Conservation (phyloP, 306 rosid genomes). For the Sphenostylis stenocarpa region DNA sequence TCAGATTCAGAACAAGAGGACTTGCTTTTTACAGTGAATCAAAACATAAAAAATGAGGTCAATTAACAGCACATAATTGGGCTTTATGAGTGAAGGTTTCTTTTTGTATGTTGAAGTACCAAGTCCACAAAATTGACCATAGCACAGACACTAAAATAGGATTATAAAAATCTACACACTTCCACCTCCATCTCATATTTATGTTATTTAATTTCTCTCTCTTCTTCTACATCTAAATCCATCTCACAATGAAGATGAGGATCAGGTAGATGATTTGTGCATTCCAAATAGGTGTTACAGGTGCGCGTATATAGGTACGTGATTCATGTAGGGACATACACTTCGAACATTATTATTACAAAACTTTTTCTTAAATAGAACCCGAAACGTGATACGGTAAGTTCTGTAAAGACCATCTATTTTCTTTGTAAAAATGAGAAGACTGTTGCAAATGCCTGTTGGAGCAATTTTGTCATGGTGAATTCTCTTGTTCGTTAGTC, state of each 20-base stretch:
- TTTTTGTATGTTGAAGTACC: not conserved
- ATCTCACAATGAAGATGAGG: not conserved
- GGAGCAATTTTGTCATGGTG: conserved; percentile 17
- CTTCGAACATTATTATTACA: not conserved
- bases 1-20: conserved; percentile 25
- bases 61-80: conserved; percentile 12
- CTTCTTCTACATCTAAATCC: not conserved
- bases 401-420: not conserved
- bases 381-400: not conserved
- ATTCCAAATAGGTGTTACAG: not conserved
- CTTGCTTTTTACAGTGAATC: not conserved
- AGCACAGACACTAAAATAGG: not conserved
- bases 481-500: conserved; percentile 8
- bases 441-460: not conserved
- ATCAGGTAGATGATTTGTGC: not conserved
- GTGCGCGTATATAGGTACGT: not conserved
- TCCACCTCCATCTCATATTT: not conserved
- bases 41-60: not conserved
- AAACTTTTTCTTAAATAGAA: not conserved
- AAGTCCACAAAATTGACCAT: not conserved
- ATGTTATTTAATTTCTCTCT: not conserved
- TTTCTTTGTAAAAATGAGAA: not conserved
- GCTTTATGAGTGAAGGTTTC: not conserved
- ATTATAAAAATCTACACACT: not conserved
- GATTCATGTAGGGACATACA: not conserved